These are phyloP conservation scores for Mercurialis annua DNA, from an alignment of 345 rosid species.

Conservation along the genomic window DNA sequence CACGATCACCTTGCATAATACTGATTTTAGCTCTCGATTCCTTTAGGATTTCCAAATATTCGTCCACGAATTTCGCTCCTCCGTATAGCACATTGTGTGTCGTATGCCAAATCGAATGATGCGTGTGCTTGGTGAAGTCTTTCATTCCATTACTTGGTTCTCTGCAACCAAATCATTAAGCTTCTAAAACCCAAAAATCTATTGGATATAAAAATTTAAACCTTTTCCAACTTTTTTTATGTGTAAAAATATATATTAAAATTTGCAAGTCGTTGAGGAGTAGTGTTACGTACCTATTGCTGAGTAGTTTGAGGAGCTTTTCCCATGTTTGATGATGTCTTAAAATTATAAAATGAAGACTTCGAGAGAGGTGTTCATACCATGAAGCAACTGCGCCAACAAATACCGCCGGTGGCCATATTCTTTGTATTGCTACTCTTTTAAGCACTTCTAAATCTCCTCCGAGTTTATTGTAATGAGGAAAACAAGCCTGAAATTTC, in stretches of 20 bases:
- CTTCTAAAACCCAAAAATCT: not conserved
- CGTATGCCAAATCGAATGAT: conserved; percentile 75
- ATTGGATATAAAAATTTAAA: conserved; percentile 11
- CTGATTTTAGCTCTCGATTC: conserved; percentile 33
- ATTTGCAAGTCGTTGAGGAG: too few species aligned
- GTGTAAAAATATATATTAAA: too few species aligned
- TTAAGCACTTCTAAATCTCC: conserved; percentile 44
- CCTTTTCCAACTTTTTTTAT: conserved; percentile 63
- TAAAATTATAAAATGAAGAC: conserved; percentile 56
- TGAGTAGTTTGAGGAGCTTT: conserved; percentile 48
- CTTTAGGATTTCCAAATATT: conserved; percentile 38
- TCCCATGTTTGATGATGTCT: conserved; percentile 68
- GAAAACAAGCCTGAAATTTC: too few species aligned
- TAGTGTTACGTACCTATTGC: too few species aligned
- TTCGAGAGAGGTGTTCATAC: conserved; percentile 77
- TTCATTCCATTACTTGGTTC: too few species aligned
- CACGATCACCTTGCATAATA: conserved; percentile 58
- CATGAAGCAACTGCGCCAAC: conserved; percentile 65
- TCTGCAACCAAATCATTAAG: not conserved
- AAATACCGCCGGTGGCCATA: conserved; percentile 70
- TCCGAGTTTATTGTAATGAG: too few species aligned
- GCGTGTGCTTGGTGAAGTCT: conserved; percentile 68
- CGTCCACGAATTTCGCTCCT: conserved; percentile 57
- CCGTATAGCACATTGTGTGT: conserved; percentile 83
- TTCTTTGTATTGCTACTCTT: conserved; percentile 55